phyloP scores from a whole-genome alignment of 2,329 filamentous ascomycete genomes.

The Fusarium abutilonis region DNA sequence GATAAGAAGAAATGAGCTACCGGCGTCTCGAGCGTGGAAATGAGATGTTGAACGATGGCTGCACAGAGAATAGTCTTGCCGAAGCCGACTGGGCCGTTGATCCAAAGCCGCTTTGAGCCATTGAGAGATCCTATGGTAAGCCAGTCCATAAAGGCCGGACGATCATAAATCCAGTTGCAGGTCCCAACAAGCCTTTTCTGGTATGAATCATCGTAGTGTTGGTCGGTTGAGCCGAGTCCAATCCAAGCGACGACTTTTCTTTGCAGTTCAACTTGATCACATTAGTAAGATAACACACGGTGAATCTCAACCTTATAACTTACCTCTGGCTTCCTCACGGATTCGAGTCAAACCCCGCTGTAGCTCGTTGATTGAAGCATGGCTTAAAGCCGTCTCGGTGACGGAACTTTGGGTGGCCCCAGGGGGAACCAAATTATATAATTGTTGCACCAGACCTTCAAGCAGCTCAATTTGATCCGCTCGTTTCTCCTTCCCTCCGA shows the following conservation, averaged over 20 bases:
- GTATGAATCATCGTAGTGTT: not conserved
- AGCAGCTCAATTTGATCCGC: not conserved
- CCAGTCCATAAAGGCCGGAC: not conserved
- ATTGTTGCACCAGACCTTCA: not conserved
- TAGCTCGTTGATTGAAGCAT: not conserved
- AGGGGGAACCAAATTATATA: not conserved
- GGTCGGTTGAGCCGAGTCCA: not conserved
- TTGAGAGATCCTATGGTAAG: not conserved
- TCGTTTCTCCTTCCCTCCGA: not conserved
- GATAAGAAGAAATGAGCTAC: constrained; percentile 50
- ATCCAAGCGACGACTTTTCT: not conserved
- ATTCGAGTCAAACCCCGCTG: too few relatives aligned
- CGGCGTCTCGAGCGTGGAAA: not conserved
- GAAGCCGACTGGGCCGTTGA: constrained; percentile 35
- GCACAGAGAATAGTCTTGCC: constrained; percentile 51
- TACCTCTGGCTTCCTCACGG: too few relatives aligned
- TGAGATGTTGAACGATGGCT: constrained; percentile 43
- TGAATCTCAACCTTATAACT: too few relatives aligned
- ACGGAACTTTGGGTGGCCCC: not conserved
- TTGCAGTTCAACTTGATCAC: not conserved
- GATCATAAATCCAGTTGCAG: not conserved
- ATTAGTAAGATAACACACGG: too few relatives aligned
- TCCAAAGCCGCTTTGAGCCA: not conserved
- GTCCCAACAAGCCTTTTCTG: not conserved
- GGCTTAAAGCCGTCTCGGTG: not conserved